phyloP scores from a whole-genome alignment of 305 asterid genomes.

The Fraxinus latifolia region DNA sequence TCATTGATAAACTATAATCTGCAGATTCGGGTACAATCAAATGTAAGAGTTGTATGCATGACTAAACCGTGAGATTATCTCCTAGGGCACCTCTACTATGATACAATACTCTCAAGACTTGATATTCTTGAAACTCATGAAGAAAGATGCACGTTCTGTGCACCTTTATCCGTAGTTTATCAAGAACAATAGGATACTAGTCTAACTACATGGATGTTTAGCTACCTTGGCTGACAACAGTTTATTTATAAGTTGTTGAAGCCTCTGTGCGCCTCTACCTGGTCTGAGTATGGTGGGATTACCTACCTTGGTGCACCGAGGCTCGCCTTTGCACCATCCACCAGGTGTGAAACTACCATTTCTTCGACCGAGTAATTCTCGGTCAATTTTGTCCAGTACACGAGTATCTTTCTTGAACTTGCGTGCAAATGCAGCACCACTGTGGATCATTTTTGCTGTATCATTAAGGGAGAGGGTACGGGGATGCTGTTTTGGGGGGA shows the following conservation, averaged over 20 bases:
- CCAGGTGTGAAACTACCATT: constrained; percentile 83
- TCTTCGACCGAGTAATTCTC: constrained; percentile 47
- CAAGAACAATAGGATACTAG: constrained; percentile 23
- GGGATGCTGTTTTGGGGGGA: constrained; percentile 89
- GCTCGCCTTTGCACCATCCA: constrained; percentile 80
- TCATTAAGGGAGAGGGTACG: constrained; percentile 60
- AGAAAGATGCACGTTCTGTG: constrained; percentile 15
- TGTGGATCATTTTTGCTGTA: constrained; percentile 54
- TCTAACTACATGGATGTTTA: constrained; percentile 57
- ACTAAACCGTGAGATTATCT: neutral
- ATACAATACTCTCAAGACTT: constrained; percentile 23
- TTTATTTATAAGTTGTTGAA: constrained; percentile 51
- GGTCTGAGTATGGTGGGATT: constrained; percentile 51
- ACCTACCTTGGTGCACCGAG: constrained; percentile 66
- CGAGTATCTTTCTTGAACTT: constrained; percentile 62
- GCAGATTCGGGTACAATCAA: neutral
- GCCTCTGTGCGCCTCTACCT: constrained; percentile 69
- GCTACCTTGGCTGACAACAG: constrained; percentile 37
- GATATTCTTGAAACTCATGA: constrained; percentile 24
- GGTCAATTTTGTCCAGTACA: constrained; percentile 60
- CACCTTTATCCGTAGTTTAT: constrained; percentile 13
- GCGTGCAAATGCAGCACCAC: constrained; percentile 87
- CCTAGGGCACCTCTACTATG: neutral
- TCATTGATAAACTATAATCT: neutral
- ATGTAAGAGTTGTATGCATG: neutral